Conservation (phyloP, 257 asterid genomes). For the Solanum pimpinellifolium region DNA sequence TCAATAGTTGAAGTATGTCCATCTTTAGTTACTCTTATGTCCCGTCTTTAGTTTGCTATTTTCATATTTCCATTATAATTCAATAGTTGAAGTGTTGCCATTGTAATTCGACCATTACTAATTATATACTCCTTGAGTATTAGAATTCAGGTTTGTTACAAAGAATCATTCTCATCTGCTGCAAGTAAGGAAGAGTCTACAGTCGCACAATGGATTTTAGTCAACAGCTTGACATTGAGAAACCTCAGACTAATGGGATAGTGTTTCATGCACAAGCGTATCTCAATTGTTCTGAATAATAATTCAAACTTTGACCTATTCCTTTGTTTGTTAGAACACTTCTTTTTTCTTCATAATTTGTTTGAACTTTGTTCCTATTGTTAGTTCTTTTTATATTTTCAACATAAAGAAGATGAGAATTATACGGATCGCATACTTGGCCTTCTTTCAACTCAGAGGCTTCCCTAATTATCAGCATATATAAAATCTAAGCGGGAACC, state of each 20-base stretch:
- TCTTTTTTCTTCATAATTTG: not conserved
- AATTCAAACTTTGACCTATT: not conserved
- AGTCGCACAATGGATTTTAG: not conserved
- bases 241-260: not conserved
- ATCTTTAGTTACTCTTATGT: too few relatives aligned
- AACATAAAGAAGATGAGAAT: not conserved
- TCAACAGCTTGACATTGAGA: not conserved
- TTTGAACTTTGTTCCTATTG: not conserved
- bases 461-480: not conserved
- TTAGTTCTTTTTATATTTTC: not conserved
- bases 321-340: not conserved
- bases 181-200: not conserved
- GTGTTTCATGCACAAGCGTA: not conserved
- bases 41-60: too few relatives aligned
- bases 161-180: not conserved
- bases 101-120: too few relatives aligned
- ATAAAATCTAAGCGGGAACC: not conserved
- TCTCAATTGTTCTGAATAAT: not conserved
- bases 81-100: too few relatives aligned
- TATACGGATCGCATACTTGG: not conserved
- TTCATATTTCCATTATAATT: too few relatives aligned
- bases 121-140: too few relatives aligned
- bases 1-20: too few relatives aligned
- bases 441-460: not conserved
- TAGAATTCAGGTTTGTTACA: too few relatives aligned